Evolutionary conservation across 2,329 filamentous ascomycete genomes (phyloP).

Genomic region (Microsporum canis): DNA sequence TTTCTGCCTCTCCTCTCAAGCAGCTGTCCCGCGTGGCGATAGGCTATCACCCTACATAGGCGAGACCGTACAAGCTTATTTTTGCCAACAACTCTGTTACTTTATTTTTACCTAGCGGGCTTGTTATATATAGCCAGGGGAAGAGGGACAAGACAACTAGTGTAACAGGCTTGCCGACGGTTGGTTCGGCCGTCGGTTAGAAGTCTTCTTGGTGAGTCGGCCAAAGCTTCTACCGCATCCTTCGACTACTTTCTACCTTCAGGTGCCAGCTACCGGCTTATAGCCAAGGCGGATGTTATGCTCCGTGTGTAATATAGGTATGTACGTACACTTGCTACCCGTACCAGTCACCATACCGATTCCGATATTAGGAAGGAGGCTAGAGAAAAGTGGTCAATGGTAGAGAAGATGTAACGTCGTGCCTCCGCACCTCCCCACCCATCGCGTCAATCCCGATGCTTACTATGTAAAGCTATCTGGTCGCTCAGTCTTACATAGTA

Average conservation of each 20-base stretch:
- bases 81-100: neutral
- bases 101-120: neutral
- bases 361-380: neutral
- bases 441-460: neutral
- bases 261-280: neutral
- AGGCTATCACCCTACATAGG: neutral
- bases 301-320: neutral
- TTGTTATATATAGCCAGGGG: neutral
- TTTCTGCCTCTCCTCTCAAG: no score
- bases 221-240: neutral
- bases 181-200: neutral
- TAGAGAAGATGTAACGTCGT: neutral
- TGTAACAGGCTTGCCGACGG: neutral
- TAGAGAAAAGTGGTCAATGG: neutral
- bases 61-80: neutral
- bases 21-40: neutral
- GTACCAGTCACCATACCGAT: neutral
- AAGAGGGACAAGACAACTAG: neutral
- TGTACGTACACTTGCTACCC: neutral
- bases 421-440: neutral
- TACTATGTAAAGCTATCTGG: neutral
- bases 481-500: no score
- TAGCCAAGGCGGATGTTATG: neutral
- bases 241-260: neutral
- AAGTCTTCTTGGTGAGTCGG: neutral